These are phyloP conservation scores for Taphrina wiesneri DNA, from an alignment of 1,139 yeast species.

Conservation along the genomic window DNA sequence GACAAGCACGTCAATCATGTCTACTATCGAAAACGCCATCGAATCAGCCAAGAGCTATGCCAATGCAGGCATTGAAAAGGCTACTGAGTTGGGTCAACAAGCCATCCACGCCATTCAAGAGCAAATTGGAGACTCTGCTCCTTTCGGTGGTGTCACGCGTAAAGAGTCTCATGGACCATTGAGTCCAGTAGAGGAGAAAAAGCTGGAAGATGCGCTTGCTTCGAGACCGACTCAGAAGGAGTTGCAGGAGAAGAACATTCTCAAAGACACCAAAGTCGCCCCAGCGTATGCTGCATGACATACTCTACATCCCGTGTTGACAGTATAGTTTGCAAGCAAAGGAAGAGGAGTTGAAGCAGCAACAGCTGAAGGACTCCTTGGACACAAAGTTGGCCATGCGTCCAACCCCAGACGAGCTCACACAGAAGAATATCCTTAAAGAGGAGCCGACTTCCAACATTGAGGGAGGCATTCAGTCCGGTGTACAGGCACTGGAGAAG, in stretches of 20 bases:
- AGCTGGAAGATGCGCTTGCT: constrained; percentile 25
- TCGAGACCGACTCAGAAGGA: constrained; percentile 27
- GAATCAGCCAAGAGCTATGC: constrained; percentile 19
- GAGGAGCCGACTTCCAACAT: constrained; percentile 9
- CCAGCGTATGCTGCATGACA: constrained; percentile 5
- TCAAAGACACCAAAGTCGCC: constrained; percentile 23
- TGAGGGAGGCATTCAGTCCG: constrained; percentile 18
- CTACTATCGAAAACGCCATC: constrained; percentile 12
- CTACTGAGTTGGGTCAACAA: constrained; percentile 17
- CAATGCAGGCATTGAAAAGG: constrained; percentile 11
- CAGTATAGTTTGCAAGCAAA: constrained; percentile 21
- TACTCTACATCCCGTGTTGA: background rate
- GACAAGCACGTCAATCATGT: background rate
- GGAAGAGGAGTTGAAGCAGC: constrained; percentile 28
- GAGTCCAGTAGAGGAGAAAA: constrained; percentile 19
- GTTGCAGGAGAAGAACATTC: constrained; percentile 30
- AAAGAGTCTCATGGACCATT: constrained; percentile 21
- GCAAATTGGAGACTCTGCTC: constrained; percentile 12
- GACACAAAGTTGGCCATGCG: constrained; percentile 24
- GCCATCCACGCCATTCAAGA: constrained; percentile 12
- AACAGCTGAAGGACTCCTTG: constrained; percentile 28
- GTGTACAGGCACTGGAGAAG: constrained; percentile 13
- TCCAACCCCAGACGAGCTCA: constrained; percentile 26
- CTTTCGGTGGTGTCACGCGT: background rate
- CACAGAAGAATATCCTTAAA: constrained; percentile 19